phyloP scores from a whole-genome alignment of 2,329 filamentous ascomycete genomes.

The Blastomyces gilchristii region DNA sequence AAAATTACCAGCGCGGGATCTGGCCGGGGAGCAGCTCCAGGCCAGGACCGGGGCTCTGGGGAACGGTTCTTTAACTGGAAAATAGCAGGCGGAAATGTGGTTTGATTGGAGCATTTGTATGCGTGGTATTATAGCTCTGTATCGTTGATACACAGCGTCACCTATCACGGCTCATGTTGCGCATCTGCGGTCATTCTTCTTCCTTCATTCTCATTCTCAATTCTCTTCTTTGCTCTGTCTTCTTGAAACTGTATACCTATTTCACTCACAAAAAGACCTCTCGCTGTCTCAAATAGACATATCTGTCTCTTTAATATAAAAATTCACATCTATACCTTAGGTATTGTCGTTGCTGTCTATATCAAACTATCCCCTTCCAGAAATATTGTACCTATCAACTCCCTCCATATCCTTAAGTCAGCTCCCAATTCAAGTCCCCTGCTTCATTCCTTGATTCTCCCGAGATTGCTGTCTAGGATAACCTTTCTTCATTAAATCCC shows the following conservation, averaged over 20 bases:
- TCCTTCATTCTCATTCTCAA: background rate
- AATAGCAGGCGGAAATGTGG: background rate
- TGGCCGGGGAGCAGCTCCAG: background rate
- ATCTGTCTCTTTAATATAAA: background rate
- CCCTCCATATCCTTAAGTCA: background rate
- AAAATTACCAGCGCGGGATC: background rate
- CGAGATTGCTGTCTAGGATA: background rate
- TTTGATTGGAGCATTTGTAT: background rate
- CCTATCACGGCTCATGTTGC: background rate
- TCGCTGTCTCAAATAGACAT: background rate
- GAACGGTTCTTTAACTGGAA: background rate
- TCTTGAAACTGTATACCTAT: background rate
- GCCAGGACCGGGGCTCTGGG: background rate
- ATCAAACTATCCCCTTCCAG: background rate
- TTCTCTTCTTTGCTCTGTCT: background rate
- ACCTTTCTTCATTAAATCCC: background rate
- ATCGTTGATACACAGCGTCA: background rate
- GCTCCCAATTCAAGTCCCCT: background rate
- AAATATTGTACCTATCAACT: background rate
- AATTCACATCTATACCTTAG: background rate
- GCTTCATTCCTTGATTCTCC: background rate
- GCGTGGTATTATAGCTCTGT: background rate
- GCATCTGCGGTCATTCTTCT: background rate
- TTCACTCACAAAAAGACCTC: background rate
- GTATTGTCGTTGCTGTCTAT: background rate